Percentiles rank a stretch among this genome's conserved stretches.
These are phyloP conservation scores for Extremus antarcticus DNA, from an alignment of 495 filamentous ascomycete genomes.

Conservation along the genomic window DNA sequence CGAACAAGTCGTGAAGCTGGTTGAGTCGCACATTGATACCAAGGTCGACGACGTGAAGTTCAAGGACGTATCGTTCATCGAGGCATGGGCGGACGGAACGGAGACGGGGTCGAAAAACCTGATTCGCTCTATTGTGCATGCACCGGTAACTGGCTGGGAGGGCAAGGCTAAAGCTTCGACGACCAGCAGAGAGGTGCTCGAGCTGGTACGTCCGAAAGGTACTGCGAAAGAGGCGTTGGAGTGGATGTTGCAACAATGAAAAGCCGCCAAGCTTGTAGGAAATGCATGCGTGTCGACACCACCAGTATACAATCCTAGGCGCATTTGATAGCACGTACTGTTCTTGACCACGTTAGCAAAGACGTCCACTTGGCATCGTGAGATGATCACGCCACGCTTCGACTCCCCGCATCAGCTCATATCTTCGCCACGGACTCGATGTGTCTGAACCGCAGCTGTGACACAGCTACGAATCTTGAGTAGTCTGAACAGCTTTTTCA, in stretches of 20 bases:
- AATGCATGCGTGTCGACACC: too few relatives aligned
- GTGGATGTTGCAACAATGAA: not conserved
- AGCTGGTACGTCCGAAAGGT: not conserved
- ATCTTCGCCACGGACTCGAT: too few relatives aligned
- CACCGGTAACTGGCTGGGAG: not conserved
- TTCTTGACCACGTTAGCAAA: too few relatives aligned
- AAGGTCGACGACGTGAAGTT: conserved; percentile 31
- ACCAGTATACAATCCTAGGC: too few relatives aligned
- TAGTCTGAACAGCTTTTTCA: too few relatives aligned
- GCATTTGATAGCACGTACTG: too few relatives aligned
- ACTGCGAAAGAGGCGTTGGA: not conserved
- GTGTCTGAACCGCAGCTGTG: too few relatives aligned
- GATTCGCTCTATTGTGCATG: not conserved
- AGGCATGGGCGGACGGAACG: conserved; percentile 7
- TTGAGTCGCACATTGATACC: conserved; percentile 34
- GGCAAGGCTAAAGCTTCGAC: not conserved
- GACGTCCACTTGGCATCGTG: too few relatives aligned
- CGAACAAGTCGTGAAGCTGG: conserved; percentile 29
- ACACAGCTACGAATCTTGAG: too few relatives aligned
- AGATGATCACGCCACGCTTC: too few relatives aligned
- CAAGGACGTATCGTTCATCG: conserved; percentile 30
- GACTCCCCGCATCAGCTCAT: too few relatives aligned
- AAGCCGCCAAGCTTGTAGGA: not conserved
- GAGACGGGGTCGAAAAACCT: not conserved
- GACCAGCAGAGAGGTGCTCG: conserved; percentile 1